phyloP scores from a whole-genome alignment of 331 rosid species.

The Acacia pycnantha region DNA sequence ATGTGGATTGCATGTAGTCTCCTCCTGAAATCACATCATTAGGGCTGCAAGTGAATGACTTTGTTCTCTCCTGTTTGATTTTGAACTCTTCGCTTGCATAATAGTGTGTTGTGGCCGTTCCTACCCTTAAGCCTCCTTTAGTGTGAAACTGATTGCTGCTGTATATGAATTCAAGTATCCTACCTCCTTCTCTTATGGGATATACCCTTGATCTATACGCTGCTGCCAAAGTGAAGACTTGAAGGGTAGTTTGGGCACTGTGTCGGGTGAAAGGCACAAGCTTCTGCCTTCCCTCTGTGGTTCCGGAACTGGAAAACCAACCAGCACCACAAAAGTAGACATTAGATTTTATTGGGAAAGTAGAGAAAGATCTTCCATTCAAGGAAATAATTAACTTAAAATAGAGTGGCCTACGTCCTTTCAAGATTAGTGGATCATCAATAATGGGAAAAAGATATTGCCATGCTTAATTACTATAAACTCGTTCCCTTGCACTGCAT shows the following conservation, averaged over 20 bases:
- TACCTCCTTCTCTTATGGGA: conserved; percentile 79
- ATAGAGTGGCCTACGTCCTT: neutral
- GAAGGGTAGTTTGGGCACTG: conserved; percentile 92
- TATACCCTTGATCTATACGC: conserved; percentile 87
- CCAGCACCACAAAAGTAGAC: neutral
- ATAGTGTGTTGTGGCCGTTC: conserved; percentile 95
- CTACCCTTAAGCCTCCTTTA: conserved; percentile 70
- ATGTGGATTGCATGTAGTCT: conserved; percentile 76
- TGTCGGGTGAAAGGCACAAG: conserved; percentile 79
- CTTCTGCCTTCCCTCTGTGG: conserved; percentile 92
- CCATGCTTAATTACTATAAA: neutral
- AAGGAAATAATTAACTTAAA: neutral
- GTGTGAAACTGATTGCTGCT: conserved; percentile 79
- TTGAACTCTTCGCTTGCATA: conserved; percentile 84
- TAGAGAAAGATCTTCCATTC: conserved; percentile 15
- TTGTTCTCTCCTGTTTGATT: conserved; percentile 67
- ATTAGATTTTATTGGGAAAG: neutral
- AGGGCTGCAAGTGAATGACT: conserved; percentile 83
- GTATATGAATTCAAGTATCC: conserved; percentile 79
- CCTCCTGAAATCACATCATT: conserved; percentile 79
- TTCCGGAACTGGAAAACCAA: conserved; percentile 77
- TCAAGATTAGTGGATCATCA: neutral
- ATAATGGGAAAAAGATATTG: neutral
- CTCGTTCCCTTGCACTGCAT: neutral
- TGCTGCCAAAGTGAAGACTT: conserved; percentile 76